Conservation (phyloP, 306 rosid genomes). For the Glycyrrhiza uralensis region DNA sequence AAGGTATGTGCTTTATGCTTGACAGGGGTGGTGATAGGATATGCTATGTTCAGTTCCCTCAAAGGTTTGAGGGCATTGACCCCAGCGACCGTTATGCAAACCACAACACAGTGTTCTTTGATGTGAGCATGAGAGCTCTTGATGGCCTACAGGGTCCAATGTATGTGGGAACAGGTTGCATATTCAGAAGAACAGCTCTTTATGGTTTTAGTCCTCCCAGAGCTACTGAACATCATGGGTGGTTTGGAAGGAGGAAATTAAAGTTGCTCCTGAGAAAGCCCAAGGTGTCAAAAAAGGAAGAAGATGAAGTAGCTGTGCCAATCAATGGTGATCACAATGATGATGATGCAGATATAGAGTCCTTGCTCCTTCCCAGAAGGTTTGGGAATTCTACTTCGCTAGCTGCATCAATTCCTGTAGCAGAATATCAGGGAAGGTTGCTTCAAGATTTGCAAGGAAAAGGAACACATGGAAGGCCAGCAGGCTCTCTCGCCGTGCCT, state of each 20-base stretch:
- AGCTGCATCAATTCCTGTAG: constrained; percentile 74
- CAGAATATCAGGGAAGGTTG: constrained; percentile 80
- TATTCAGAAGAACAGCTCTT: constrained; percentile 80
- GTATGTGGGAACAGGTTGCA: constrained; percentile 89
- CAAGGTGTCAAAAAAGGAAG: constrained; percentile 49
- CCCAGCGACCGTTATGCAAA: constrained; percentile 80
- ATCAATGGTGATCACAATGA: constrained; percentile 40
- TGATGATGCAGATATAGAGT: constrained; percentile 78
- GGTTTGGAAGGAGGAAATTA: constrained; percentile 62
- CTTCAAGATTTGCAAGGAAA: constrained; percentile 63
- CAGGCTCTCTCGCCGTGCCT: constrained; percentile 80
- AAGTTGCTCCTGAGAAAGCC: constrained; percentile 60
- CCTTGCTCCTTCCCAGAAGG: constrained; percentile 72
- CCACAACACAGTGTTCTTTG: constrained; percentile 86
- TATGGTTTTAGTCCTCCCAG: constrained; percentile 88
- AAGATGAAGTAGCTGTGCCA: constrained; percentile 55
- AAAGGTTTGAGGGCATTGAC: constrained; percentile 85
- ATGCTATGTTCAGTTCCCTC: constrained; percentile 84
- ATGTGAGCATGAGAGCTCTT: constrained; percentile 85
- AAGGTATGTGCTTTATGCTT: constrained; percentile 94
- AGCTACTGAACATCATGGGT: constrained; percentile 82
- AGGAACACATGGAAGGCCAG: constrained; percentile 67
- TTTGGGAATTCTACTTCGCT: constrained; percentile 74
- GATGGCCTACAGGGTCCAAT: constrained; percentile 89
- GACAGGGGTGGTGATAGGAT: constrained; percentile 86